Base-by-base conservation (phyloP, 1,284 basidiomycete genomes). In the Microbotryum violaceum region DNA sequence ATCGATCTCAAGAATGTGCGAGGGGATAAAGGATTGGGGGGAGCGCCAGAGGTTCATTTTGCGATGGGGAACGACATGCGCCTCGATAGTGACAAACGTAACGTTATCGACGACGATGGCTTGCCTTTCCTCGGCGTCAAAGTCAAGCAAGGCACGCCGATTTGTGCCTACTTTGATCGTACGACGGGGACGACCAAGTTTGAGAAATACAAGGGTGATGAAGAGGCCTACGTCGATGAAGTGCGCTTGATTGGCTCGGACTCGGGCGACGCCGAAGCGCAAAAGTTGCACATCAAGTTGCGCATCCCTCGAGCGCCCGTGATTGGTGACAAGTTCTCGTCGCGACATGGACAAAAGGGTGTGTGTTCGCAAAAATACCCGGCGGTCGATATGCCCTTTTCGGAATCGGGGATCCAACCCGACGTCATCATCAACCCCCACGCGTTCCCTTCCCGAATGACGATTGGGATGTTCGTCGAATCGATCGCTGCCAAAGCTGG, bases 361-460 rank as follows among this genome's bases (percentile, higher is more conserved):
- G 93, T 99, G 49, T 97, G 93, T 76, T 97, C 94, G 59, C 96
- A 98, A 74, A 97, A 97, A 78, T 99, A 93, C 91, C 94, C 96
- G 3, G 84, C 87, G 42, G 80, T 97, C 69, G 96, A 99, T 76
- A 97, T 99, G 96, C 96, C 96, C 9, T 98, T 98, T 81, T 87
- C 85, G 68, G 96, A 99, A 79, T 94, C 90, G 67, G 96, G 96
- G 16, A 93, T 99, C 83, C 94, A 97, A 76, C 96, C 96, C 2
- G 96, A 99, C 76, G 86, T 98, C 58, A 98, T 99, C 76, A 98
- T 99, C 80, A 99, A 99, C 77, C 96, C 96, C 42, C 96, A 99
- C 76, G 96, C 96, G 23, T 98, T 99, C 82, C 96, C 96, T 2
- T 91, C 87, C 79, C 91, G 96, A 71, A 99, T 99, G 96, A 99